Conservation (phyloP, 495 filamentous ascomycete genomes). For the Hyaloscypha variabilis region DNA sequence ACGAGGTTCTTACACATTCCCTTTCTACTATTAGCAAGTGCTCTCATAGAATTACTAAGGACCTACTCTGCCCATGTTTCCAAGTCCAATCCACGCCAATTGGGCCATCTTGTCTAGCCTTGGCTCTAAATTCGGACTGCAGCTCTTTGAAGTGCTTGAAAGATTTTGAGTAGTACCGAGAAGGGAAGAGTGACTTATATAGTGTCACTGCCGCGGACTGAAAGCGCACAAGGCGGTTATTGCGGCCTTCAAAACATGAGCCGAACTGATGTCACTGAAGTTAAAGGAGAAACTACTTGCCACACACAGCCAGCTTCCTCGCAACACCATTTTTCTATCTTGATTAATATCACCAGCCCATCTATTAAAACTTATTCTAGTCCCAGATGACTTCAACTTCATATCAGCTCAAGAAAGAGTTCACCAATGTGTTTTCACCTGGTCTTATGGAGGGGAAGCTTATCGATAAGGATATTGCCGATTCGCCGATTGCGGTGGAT, state of each 20-base stretch:
- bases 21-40: constrained; percentile 44
- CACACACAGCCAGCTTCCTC: background rate
- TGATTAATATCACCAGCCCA: too few relatives aligned
- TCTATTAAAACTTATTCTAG: too few relatives aligned
- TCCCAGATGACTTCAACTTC: background rate
- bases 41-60: constrained; percentile 6
- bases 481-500: constrained; percentile 3
- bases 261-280: background rate
- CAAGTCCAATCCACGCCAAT: constrained; percentile 82
- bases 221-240: background rate
- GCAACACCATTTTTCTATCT: too few relatives aligned
- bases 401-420: background rate
- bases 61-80: constrained; percentile 88
- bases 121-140: background rate
- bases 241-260: background rate
- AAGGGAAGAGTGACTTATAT: background rate
- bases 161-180: background rate
- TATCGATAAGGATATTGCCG: constrained; percentile 15
- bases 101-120: constrained; percentile 52
- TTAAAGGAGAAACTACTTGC: background rate
- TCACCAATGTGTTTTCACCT: too few relatives aligned
- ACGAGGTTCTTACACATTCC: constrained; percentile 87
- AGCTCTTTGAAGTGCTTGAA: background rate
- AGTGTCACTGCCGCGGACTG: constrained; percentile 1
- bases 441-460: constrained; percentile 2